phyloP scores from a whole-genome alignment of 345 rosid species.

The Gossypium bickii region DNA sequence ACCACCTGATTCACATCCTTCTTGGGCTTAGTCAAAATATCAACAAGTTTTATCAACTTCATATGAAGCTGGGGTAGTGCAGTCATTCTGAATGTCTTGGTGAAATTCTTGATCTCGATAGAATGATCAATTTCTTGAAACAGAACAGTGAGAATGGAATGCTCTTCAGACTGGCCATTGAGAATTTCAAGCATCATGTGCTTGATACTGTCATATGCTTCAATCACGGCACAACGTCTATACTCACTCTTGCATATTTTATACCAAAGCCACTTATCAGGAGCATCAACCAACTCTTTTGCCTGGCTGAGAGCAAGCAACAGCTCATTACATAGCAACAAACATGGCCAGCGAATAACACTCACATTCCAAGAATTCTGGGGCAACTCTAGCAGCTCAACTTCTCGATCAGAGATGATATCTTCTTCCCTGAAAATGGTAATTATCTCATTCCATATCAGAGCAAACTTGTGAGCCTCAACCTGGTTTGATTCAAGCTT shows the following conservation, averaged over 20 bases:
- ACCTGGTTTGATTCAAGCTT: conserved; percentile 93
- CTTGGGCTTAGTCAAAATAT: conserved; percentile 47
- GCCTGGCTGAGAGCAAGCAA: conserved; percentile 94
- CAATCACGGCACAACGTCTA: conserved; percentile 86
- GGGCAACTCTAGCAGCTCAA: conserved; percentile 87
- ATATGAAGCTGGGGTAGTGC: conserved; percentile 63
- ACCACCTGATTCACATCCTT: conserved; percentile 64
- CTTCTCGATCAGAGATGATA: conserved; percentile 82
- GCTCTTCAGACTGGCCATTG: conserved; percentile 72
- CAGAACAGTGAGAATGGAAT: conserved; percentile 60
- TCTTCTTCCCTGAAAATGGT: conserved; percentile 90
- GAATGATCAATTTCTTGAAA: conserved; percentile 81
- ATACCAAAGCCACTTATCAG: conserved; percentile 94
- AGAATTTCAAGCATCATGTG: conserved; percentile 66
- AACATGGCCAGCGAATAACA: conserved; percentile 95
- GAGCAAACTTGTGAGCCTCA: conserved; percentile 87
- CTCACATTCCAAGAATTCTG: conserved; percentile 84
- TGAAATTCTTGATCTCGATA: conserved; percentile 61
- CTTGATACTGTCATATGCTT: conserved; percentile 80
- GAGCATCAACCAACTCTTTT: conserved; percentile 80
- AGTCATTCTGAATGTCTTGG: conserved; percentile 68
- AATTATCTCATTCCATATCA: conserved; percentile 95
- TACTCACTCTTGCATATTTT: conserved; percentile 88
- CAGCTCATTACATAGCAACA: conserved; percentile 89
- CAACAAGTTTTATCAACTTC: conserved; percentile 66